These are phyloP conservation scores for Cladosporium sp. DNA, from an alignment of 2,329 filamentous ascomycete species.

Conservation along the genomic window DNA sequence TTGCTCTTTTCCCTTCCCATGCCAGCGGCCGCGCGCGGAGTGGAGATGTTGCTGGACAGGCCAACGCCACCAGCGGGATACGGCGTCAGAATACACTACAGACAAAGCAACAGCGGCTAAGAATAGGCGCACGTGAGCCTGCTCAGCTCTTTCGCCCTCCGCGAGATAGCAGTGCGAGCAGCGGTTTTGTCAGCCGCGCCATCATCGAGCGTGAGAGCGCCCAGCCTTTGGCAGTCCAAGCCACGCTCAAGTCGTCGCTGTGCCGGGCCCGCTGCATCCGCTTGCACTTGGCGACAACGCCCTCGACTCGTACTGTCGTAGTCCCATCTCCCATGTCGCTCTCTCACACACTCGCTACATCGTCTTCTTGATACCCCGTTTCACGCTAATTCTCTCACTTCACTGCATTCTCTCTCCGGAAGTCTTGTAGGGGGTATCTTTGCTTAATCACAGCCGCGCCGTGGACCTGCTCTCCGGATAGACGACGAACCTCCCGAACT, in stretches of 20 bases:
- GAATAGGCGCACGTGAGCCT: not conserved
- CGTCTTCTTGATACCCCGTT: not conserved
- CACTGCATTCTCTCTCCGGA: not conserved
- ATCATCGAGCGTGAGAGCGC: not conserved
- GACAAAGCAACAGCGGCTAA: not conserved
- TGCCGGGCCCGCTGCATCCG: conserved; percentile 1
- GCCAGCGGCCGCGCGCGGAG: no score
- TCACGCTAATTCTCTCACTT: not conserved
- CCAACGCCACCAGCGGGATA: not conserved
- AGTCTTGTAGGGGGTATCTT: not conserved
- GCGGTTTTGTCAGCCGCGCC: not conserved
- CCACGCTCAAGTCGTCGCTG: not conserved
- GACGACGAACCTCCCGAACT: not conserved
- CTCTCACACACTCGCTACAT: conserved; percentile 7
- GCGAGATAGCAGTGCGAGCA: not conserved
- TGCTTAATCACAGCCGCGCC: not conserved
- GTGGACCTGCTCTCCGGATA: not conserved
- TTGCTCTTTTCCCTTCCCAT: no score
- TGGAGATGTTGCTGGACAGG: no score
- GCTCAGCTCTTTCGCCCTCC: not conserved
- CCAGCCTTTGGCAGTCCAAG: not conserved
- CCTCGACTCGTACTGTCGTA: not conserved
- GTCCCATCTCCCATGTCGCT: not conserved
- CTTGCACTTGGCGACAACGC: not conserved
- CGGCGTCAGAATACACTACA: not conserved